phyloP scores from a whole-genome alignment of 192 early-diverging fungal genomes.

The Obelidium mucronatum region DNA sequence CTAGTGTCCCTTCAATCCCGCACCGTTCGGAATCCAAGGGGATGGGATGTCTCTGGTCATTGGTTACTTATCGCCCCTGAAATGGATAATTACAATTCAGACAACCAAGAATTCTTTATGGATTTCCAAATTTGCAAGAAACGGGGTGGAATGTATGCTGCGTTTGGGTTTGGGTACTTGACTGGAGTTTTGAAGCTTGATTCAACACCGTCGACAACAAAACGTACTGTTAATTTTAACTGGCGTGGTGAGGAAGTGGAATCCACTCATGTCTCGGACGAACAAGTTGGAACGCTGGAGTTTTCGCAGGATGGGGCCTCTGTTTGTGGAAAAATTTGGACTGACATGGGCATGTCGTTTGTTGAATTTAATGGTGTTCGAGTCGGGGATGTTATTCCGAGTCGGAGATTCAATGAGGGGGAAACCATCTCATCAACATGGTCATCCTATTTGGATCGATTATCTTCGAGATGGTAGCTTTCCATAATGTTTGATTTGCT shows the following conservation, averaged over 20 bases:
- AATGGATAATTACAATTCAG: background rate
- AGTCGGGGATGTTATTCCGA: background rate
- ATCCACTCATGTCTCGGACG: background rate
- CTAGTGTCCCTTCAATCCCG: background rate
- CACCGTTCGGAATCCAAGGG: background rate
- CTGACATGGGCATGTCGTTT: background rate
- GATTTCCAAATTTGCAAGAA: background rate
- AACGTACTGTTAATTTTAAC: background rate
- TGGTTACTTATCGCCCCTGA: background rate
- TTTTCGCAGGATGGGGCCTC: background rate
- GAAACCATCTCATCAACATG: too few relatives aligned
- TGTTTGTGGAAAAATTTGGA: background rate
- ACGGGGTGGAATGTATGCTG: background rate
- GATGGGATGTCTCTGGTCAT: background rate
- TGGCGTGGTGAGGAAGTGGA: background rate
- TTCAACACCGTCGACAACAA: background rate
- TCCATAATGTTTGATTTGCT: too few relatives aligned
- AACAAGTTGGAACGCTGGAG: background rate
- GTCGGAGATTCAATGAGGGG: too few relatives aligned
- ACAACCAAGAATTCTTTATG: background rate
- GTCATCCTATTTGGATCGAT: too few relatives aligned
- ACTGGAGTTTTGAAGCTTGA: background rate
- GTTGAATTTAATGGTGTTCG: background rate
- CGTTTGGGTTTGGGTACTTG: background rate
- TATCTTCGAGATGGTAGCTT: too few relatives aligned